Conservation (phyloP, 495 filamentous ascomycete genomes). For the Parathielavia hyrcaniae region DNA sequence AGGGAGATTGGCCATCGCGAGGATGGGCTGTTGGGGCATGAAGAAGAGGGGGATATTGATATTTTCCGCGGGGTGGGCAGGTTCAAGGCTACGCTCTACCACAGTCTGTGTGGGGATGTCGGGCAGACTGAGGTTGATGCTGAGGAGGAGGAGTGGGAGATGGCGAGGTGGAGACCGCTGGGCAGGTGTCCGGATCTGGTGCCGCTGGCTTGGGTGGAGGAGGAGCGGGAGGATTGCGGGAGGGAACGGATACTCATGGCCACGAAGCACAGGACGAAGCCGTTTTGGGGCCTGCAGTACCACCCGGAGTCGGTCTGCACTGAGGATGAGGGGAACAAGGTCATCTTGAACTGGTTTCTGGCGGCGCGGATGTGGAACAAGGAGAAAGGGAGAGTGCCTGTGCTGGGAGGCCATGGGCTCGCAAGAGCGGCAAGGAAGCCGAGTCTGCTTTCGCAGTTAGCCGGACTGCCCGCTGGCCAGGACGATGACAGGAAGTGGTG, state of each 20-base stretch:
- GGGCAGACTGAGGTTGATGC: conserved; percentile 34
- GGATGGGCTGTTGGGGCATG: conserved; percentile 23
- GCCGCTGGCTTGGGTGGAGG: conserved; percentile 63
- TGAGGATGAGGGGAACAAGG: conserved; percentile 53
- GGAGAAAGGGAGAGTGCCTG: conserved; percentile 20
- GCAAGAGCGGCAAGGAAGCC: conserved; percentile 25
- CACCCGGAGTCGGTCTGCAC: conserved; percentile 95
- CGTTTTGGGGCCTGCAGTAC: conserved; percentile 90
- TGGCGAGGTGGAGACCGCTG: conserved; percentile 29
- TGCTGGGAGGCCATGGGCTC: conserved; percentile 20
- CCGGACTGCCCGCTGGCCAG: background rate
- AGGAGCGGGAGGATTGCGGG: conserved; percentile 33
- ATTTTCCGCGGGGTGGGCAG: conserved; percentile 48
- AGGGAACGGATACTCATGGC: conserved; percentile 68
- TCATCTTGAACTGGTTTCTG: conserved; percentile 74
- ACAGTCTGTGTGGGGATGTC: conserved; percentile 70
- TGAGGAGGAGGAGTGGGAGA: conserved; percentile 31
- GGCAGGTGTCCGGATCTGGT: conserved; percentile 38
- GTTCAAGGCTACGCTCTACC: conserved; percentile 76
- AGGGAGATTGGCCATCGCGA: conserved; percentile 51
- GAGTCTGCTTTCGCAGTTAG: conserved; percentile 27
- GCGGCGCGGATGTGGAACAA: conserved; percentile 51
- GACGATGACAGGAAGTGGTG: conserved; percentile 16
- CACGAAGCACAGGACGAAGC: conserved; percentile 59
- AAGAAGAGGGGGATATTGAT: conserved; percentile 22